Evolutionary conservation across 2,329 filamentous ascomycete genomes (phyloP).

Genomic region (Rasamsonia emersonii): DNA sequence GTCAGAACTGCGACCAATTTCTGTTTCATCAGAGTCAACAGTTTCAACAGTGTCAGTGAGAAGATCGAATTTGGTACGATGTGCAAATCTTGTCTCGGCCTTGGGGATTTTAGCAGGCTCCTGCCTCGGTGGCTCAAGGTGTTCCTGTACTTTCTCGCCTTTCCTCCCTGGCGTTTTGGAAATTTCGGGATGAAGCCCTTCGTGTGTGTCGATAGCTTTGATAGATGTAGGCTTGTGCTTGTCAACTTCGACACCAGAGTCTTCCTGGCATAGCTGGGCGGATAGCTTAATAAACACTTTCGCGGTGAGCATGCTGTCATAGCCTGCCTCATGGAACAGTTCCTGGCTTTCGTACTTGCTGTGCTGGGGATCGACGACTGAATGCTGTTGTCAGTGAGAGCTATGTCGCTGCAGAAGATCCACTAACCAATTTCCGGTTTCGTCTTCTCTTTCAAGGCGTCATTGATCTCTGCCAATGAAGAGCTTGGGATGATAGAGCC

Average conservation of each 20-base stretch:
- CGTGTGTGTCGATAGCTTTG: too few species aligned
- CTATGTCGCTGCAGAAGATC: not conserved
- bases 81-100: slow-evolving; percentile 14
- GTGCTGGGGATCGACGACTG: slow-evolving; percentile 24
- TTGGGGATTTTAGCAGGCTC: slow-evolving; percentile 5
- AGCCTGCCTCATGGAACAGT: slow-evolving; percentile 51
- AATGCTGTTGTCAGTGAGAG: slow-evolving; percentile 12
- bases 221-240: too few species aligned
- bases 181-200: too few species aligned
- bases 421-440: slow-evolving; percentile 24
- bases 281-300: slow-evolving; percentile 50
- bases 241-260: too few species aligned
- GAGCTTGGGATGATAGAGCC: slow-evolving; percentile 41
- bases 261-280: slow-evolving; percentile 36
- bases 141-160: too few species aligned
- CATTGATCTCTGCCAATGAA: slow-evolving; percentile 22
- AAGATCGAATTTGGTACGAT: slow-evolving; percentile 22
- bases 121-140: too few species aligned
- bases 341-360: slow-evolving; percentile 20
- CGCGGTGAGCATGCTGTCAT: slow-evolving; percentile 54
- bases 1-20: not conserved
- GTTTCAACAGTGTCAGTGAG: slow-evolving; percentile 15
- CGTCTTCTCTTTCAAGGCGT: slow-evolving; percentile 15
- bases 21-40: not conserved
- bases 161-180: too few species aligned